Percentiles rank a stretch among this genome's conserved stretches.
Conservation (phyloP, 2,329 filamentous ascomycete species). For the Aspergillus bombycis region DNA sequence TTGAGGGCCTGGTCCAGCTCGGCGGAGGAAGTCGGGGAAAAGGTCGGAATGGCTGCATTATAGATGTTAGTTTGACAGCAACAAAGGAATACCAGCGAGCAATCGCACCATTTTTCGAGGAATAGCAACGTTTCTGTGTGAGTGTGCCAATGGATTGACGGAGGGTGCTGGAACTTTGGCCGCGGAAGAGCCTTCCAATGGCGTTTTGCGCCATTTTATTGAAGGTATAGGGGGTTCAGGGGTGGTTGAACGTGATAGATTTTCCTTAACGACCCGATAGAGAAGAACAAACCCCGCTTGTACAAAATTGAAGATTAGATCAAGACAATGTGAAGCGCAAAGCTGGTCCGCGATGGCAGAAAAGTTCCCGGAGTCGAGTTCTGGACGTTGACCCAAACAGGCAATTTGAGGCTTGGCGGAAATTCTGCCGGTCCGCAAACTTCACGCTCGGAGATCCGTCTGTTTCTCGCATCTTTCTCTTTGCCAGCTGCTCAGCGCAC, state of each 20-base stretch:
- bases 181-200: conserved; percentile 43
- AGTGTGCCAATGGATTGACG: conserved; percentile 35
- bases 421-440: conserved; percentile 41
- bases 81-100: not conserved
- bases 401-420: conserved; percentile 37
- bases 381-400: conserved; percentile 24
- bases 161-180: conserved; percentile 35
- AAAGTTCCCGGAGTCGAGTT: conserved; percentile 28
- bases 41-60: conserved; percentile 41
- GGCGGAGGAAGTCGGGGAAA: conserved; percentile 42
- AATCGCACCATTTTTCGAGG: conserved; percentile 35
- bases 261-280: no score
- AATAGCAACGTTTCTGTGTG: conserved; percentile 34
- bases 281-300: not conserved
- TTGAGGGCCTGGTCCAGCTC: conserved; percentile 46
- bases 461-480: conserved; percentile 16
- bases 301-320: not conserved
- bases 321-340: conserved; percentile 16
- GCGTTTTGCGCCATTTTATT: conserved; percentile 43
- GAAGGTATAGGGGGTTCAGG: not conserved
- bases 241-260: not conserved
- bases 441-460: conserved; percentile 31
- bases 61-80: not conserved
- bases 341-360: conserved; percentile 27
- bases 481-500: conserved; percentile 16